phyloP scores from a whole-genome alignment of 495 filamentous ascomycete species.

The Daldinia childiae region DNA sequence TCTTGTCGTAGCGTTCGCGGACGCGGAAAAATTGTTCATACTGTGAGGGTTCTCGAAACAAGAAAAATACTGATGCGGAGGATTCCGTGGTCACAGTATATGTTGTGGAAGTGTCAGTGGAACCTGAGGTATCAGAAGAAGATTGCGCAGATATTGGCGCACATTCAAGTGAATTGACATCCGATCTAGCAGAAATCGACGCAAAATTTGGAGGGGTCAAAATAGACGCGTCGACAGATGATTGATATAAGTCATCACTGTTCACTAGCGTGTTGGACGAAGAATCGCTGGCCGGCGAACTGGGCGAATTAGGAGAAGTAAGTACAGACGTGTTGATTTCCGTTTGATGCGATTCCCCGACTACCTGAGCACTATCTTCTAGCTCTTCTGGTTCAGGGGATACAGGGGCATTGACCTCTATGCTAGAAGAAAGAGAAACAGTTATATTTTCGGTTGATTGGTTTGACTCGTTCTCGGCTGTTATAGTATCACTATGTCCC shows the following conservation, averaged over 20 bases:
- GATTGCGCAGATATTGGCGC: not conserved
- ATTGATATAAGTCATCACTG: not conserved
- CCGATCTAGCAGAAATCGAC: not conserved
- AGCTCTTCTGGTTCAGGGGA: not conserved
- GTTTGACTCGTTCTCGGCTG: not conserved
- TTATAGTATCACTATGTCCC: not conserved
- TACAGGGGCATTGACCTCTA: not conserved
- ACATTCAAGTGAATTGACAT: not conserved
- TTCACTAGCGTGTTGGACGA: not conserved
- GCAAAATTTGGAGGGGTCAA: not conserved
- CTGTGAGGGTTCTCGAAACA: too few species aligned
- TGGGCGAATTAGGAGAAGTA: not conserved
- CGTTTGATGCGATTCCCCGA: not conserved
- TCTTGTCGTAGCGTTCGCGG: not conserved
- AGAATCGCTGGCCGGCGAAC: not conserved
- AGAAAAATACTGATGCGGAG: not conserved
- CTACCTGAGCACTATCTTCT: not conserved
- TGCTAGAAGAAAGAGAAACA: not conserved
- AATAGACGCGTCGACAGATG: not conserved
- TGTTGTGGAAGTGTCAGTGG: not conserved
- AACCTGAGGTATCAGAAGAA: conserved; percentile 3
- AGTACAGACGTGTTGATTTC: too few species aligned
- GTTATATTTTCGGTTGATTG: not conserved
- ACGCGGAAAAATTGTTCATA: not conserved
- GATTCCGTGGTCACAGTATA: not conserved